Base-by-base conservation (phyloP, 306 rosid genomes). In the Inga laurina region DNA sequence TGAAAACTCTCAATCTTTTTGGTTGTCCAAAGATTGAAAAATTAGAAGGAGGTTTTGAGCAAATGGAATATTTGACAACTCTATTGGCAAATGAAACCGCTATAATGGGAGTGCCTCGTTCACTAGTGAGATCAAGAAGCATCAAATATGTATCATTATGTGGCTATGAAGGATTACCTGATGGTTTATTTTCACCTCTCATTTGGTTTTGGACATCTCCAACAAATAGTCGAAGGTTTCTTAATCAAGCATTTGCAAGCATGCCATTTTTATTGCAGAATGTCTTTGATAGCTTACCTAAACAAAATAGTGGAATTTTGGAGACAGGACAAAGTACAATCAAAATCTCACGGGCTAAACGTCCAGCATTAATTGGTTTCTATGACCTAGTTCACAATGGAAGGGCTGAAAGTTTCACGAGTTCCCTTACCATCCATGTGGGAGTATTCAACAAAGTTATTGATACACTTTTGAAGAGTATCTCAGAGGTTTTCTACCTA, bases 141-240 rank as follows among this genome's bases (percentile, higher is more conserved):
- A 69, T 69, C 5, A 37, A 39, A 69, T 69, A 8, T 39, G 8
- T 69, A 27, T 39, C 74, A 18, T 39, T 69, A 12, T 69, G 30
- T 69, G 74, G 74, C 7, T 69, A 8, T 69, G 74, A 69, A 69
- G 74, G 74, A 69, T 4, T 69, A 37, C n/a, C 49, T 19, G 32
- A 43, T 39, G 32, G 43, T 69, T 24, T 69, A 39, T 37, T 69
- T 69, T 24, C 24, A 67, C 10, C 51, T 19, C 51, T 69, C 16
- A 39, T 69, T 69, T 69, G 15, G 48, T 69, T 51, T 39, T 37
- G 66, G 66, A 59, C 27, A n/a, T 59, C 66, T 1, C 66, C 66
- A n/a, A 59, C 32, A 22, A 59, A 22, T 24, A n/a, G 4, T 59
- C 32, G 5, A 59, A 59, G 34, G 34, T 59, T n/a, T n/a, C 34